Percentiles rank a stretch among this genome's conserved stretches.
These are phyloP conservation scores for Corniculantispora saksenae DNA, from an alignment of 2,329 filamentous ascomycete species.

Conservation along the genomic window DNA sequence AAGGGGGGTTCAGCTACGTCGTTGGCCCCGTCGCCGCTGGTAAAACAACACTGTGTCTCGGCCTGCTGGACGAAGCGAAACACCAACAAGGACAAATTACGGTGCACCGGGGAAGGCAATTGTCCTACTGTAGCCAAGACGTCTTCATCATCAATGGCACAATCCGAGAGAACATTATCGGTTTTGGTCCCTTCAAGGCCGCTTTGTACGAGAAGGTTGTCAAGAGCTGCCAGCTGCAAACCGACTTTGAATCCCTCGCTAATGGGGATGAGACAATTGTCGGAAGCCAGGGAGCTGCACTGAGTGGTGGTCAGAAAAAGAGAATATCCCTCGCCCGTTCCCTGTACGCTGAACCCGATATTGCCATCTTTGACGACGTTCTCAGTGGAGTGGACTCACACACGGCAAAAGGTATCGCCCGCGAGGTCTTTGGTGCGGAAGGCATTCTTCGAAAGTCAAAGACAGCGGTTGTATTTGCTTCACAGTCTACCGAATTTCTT, in stretches of 20 bases:
- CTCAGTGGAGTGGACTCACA: constrained; percentile 29
- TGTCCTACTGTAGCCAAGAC: constrained; percentile 27
- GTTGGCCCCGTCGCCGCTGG: constrained; percentile 38
- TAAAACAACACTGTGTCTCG: constrained; percentile 9
- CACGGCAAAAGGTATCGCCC: constrained; percentile 32
- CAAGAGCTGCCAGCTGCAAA: constrained; percentile 25
- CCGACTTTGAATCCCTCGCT: constrained; percentile 26
- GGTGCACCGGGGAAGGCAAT: not conserved
- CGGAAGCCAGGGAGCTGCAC: constrained; percentile 34
- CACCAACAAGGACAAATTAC: not conserved
- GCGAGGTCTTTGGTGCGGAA: not conserved
- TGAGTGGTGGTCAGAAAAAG: constrained; percentile 38
- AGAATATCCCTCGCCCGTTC: constrained; percentile 30
- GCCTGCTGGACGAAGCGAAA: constrained; percentile 5
- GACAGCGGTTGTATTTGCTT: constrained; percentile 5
- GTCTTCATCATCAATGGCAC: constrained; percentile 28
- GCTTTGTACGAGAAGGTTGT: constrained; percentile 26
- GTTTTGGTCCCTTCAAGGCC: constrained; percentile 25
- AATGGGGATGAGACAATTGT: constrained; percentile 33
- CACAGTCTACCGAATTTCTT: not conserved
- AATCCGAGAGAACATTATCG: constrained; percentile 28
- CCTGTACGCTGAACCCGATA: constrained; percentile 24
- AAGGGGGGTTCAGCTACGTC: not conserved
- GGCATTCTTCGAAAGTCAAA: not conserved
- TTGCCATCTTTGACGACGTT: constrained; percentile 36